Conservation (phyloP, 1,284 basidiomycete genomes). For the Afroboletus lepidellus region DNA sequence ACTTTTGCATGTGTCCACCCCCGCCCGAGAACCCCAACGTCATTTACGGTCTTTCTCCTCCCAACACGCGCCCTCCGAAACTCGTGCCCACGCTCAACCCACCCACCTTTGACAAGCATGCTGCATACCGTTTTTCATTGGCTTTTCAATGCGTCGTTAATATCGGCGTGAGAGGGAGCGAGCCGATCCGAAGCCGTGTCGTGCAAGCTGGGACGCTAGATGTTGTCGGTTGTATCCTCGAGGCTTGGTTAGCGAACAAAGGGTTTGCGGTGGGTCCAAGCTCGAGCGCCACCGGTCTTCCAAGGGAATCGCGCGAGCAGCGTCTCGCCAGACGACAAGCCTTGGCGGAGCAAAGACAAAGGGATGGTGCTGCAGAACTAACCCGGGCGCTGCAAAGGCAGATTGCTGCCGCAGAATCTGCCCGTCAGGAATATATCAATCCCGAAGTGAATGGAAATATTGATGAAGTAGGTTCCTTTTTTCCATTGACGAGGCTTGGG, state of each 20-base stretch:
- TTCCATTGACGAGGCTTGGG: neutral
- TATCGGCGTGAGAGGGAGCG: constrained; percentile 95
- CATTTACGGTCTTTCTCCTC: constrained; percentile 72
- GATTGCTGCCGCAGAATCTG: constrained; percentile 32
- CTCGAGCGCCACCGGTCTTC: constrained; percentile 58
- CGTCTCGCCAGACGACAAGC: constrained; percentile 57
- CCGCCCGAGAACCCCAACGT: constrained; percentile 70
- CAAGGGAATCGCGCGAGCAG: constrained; percentile 71
- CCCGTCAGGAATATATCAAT: constrained; percentile 9
- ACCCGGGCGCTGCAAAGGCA: constrained; percentile 56
- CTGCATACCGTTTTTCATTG: constrained; percentile 83
- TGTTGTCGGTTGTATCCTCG: constrained; percentile 91
- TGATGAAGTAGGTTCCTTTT: constrained; percentile 28
- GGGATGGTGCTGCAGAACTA: constrained; percentile 53
- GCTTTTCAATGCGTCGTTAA: constrained; percentile 98
- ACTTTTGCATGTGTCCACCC: constrained; percentile 78
- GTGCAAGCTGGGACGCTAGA: constrained; percentile 96
- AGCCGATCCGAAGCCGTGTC: constrained; percentile 87
- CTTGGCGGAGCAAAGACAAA: constrained; percentile 51
- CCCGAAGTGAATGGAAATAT: constrained; percentile 6
- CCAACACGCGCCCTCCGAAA: constrained; percentile 52
- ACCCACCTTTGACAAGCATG: constrained; percentile 74
- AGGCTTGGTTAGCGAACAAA: constrained; percentile 86
- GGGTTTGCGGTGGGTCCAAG: constrained; percentile 77
- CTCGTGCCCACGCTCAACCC: constrained; percentile 62